Evolutionary conservation across 192 early-diverging fungal genomes (phyloP).

Genomic region (Coemansia sp.): DNA sequence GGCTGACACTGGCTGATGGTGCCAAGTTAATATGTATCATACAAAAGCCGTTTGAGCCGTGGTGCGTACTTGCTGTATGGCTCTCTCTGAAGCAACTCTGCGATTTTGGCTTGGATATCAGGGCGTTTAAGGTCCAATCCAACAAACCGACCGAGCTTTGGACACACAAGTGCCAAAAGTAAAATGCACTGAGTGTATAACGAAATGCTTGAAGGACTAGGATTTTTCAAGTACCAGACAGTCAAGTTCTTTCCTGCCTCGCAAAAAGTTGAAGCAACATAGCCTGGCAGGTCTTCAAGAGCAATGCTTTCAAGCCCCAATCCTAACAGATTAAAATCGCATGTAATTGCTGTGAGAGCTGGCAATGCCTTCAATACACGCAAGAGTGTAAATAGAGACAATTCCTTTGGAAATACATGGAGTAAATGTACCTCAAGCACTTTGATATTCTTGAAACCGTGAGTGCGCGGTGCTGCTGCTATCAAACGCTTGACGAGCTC

Average conservation of each 20-base stretch:
- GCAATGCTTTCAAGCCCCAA: background rate
- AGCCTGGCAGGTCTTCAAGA: background rate
- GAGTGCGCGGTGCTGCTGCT: background rate
- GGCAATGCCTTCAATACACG: background rate
- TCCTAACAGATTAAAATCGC: background rate
- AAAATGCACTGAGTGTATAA: background rate
- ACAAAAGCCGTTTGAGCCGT: background rate
- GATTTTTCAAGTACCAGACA: background rate
- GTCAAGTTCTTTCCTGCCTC: background rate
- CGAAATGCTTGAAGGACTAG: background rate
- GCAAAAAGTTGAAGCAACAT: background rate
- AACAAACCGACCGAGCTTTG: background rate
- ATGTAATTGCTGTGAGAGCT: background rate
- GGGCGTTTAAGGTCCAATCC: no score
- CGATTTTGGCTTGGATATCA: background rate
- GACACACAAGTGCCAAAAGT: background rate
- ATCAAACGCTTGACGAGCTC: no score
- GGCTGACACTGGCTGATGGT: background rate
- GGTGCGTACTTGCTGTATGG: background rate
- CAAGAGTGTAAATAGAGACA: background rate
- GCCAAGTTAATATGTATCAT: no score
- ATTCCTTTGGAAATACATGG: no score
- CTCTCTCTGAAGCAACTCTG: background rate
- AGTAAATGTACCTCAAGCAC: background rate
- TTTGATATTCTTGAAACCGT: background rate